phyloP scores from a whole-genome alignment of 257 asterid species.

The Fraxinus pennsylvanica region DNA sequence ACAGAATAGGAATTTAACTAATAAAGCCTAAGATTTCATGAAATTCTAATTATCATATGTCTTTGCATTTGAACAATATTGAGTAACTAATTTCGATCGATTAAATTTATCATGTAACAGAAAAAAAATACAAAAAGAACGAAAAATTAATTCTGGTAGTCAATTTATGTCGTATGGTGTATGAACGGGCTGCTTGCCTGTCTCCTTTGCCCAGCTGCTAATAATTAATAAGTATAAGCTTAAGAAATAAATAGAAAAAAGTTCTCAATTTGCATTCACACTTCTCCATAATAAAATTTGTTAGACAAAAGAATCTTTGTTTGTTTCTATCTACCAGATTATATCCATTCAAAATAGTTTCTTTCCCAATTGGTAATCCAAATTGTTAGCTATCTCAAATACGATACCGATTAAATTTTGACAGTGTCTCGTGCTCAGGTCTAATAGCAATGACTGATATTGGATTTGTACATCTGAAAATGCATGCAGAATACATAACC shows the following conservation, averaged over 20 bases:
- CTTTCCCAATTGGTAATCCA: background rate
- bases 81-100: background rate
- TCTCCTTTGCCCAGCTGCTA: background rate
- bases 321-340: background rate
- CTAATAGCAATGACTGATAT: background rate
- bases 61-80: background rate
- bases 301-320: background rate
- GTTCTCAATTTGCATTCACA: background rate
- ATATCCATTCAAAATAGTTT: background rate
- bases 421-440: constrained; percentile 1
- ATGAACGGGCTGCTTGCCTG: background rate
- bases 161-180: background rate
- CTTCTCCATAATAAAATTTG: background rate
- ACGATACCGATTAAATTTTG: background rate
- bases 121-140: no score
- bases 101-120: background rate
- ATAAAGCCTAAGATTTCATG: background rate
- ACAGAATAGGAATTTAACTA: background rate
- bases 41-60: background rate
- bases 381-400: background rate
- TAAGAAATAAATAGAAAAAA: background rate
- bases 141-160: background rate
- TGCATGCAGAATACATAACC: background rate
- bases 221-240: background rate
- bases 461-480: background rate